A percentile compares a stretch with the other conserved stretches of the same genome.
Conservation (phyloP, 1,284 basidiomycete genomes). For the Ceratobasidium sp. region DNA sequence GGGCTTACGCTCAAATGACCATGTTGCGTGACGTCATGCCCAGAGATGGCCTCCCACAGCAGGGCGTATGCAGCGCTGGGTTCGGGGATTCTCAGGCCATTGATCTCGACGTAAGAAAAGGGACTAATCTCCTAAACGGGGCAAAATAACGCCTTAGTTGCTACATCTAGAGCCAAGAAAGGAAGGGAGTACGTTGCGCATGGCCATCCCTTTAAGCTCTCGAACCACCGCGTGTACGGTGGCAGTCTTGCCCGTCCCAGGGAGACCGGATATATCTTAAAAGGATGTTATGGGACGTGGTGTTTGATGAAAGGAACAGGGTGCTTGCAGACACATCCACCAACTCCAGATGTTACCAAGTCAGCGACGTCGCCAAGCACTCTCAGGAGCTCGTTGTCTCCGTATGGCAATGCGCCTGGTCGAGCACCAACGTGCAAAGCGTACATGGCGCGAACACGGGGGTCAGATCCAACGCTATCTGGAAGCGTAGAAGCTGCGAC, state of each 20-base stretch:
- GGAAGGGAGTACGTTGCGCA: slow-evolving; percentile 70
- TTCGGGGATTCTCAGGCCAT: slow-evolving; percentile 92
- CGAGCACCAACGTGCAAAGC: slow-evolving; percentile 94
- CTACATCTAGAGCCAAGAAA: neutral
- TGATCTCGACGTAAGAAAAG: slow-evolving; percentile 98
- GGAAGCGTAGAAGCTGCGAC: slow-evolving; percentile 38
- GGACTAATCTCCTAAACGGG: slow-evolving; percentile 82
- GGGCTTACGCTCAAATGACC: slow-evolving; percentile 74
- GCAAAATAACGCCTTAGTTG: neutral
- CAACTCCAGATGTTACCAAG: slow-evolving; percentile 90
- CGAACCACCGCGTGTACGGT: slow-evolving; percentile 94
- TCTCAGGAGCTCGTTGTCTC: slow-evolving; percentile 87
- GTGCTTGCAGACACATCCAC: slow-evolving; percentile 92
- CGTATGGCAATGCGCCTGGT: slow-evolving; percentile 90
- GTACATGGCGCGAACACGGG: slow-evolving; percentile 87
- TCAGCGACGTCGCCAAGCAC: slow-evolving; percentile 86
- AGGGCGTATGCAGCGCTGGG: slow-evolving; percentile 88
- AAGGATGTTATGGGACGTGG: neutral
- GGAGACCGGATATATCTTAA: slow-evolving; percentile 94
- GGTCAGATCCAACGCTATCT: slow-evolving; percentile 58
- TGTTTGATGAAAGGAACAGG: slow-evolving; percentile 29
- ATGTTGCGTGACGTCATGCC: slow-evolving; percentile 71
- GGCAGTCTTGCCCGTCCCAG: slow-evolving; percentile 98
- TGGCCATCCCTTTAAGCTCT: slow-evolving; percentile 88
- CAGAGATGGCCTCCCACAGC: slow-evolving; percentile 89